phyloP scores from a whole-genome alignment of 768 basidiomycete genomes.

The Pleurotus eryngii region DNA sequence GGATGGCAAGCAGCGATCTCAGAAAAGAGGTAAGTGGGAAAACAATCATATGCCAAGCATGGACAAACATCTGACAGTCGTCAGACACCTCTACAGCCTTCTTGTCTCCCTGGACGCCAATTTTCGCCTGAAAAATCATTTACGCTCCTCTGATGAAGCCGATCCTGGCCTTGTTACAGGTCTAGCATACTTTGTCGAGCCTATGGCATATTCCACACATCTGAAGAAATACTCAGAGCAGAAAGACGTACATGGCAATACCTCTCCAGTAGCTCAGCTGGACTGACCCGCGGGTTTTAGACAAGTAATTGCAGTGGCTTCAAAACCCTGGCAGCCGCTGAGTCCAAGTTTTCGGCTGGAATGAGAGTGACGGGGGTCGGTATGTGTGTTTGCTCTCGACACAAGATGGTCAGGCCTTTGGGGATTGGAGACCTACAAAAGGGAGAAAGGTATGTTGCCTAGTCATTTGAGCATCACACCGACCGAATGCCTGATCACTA shows the following conservation, averaged over 20 bases:
- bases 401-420: not conserved
- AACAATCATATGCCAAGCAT: no score
- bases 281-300: not conserved
- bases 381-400: conserved; percentile 1
- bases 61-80: no score
- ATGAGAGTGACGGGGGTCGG: not conserved
- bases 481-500: no score
- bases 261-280: not conserved
- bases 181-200: no score
- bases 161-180: no score
- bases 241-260: not conserved
- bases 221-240: conserved; percentile 1
- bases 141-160: no score
- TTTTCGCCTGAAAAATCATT: no score
- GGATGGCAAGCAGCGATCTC: no score
- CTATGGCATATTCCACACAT: conserved; percentile 13
- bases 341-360: no score
- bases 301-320: not conserved
- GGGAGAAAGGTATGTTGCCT: not conserved
- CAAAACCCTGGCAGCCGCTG: not conserved
- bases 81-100: no score
- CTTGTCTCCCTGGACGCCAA: no score
- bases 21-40: no score
- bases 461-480: not conserved
- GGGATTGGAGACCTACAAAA: conserved; percentile 1